Conservation (phyloP, 108 stramenopile genomes). For the Nitzschia palea region DNA sequence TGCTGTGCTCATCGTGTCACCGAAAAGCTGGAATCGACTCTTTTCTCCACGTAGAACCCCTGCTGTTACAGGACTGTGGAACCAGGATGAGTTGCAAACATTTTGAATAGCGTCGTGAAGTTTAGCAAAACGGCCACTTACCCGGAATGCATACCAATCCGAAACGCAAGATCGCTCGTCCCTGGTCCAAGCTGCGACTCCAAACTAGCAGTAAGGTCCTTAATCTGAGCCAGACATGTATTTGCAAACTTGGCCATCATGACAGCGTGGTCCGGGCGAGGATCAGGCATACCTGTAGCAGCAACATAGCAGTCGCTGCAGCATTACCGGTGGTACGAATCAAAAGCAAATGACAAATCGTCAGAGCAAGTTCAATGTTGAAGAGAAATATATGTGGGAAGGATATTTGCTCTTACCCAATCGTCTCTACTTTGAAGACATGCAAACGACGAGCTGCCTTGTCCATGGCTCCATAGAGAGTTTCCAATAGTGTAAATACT, state of each 20-base stretch:
- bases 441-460: constrained; percentile 8
- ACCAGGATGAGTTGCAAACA: no score
- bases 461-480: constrained; percentile 17
- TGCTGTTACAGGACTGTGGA: constrained; percentile 9
- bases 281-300: constrained; percentile 36
- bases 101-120: no score
- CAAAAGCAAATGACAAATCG: background rate
- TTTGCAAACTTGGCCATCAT: constrained; percentile 34
- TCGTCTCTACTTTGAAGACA: constrained; percentile 14
- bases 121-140: no score
- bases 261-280: constrained; percentile 33
- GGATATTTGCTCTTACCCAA: background rate
- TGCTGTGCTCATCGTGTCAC: constrained; percentile 58
- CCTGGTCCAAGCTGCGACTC: constrained; percentile 27
- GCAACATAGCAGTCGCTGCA: constrained; percentile 39
- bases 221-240: constrained; percentile 9
- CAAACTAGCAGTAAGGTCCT: constrained; percentile 8
- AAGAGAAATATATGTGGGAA: background rate
- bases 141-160: constrained; percentile 32
- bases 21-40: constrained; percentile 44
- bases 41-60: constrained; percentile 8
- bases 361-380: background rate
- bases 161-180: constrained; percentile 27
- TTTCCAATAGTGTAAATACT: constrained; percentile 24
- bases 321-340: no score